A percentile compares a stretch with the other conserved stretches of the same genome.
Conservation (phyloP, 2,329 filamentous ascomycete genomes). For the Penicillium thymicola region DNA sequence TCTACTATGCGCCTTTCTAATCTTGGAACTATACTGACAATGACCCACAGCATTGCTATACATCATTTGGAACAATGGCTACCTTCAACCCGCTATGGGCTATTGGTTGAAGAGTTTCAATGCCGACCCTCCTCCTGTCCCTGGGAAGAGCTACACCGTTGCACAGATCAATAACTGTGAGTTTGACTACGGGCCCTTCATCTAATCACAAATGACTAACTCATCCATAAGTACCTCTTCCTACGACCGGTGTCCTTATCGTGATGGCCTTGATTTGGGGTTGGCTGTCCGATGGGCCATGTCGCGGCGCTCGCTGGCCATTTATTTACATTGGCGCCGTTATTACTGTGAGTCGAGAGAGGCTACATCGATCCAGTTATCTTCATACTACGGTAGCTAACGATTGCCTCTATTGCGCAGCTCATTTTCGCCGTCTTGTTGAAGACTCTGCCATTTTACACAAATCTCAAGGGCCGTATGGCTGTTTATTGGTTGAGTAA, state of each 20-base stretch:
- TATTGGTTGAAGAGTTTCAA: slow-evolving; percentile 46
- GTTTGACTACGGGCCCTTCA: slow-evolving; percentile 2
- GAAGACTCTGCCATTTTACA: slow-evolving; percentile 38
- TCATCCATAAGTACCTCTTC: slow-evolving; percentile 21
- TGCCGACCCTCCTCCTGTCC: slow-evolving; percentile 33
- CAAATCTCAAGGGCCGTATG: slow-evolving; percentile 35
- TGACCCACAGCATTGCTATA: slow-evolving; percentile 29
- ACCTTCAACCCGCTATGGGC: slow-evolving; percentile 37
- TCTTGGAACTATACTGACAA: neutral
- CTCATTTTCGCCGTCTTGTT: slow-evolving; percentile 33
- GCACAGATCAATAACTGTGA: slow-evolving; percentile 37
- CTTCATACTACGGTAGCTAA: neutral
- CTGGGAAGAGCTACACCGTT: slow-evolving; percentile 33
- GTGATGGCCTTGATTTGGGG: slow-evolving; percentile 36
- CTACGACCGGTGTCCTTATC: slow-evolving; percentile 37
- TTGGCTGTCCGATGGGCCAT: slow-evolving; percentile 38
- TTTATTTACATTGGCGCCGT: slow-evolving; percentile 41
- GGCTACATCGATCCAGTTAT: neutral
- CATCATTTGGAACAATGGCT: slow-evolving; percentile 42
- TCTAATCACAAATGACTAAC: neutral
- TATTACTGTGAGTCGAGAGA: slow-evolving; percentile 27
- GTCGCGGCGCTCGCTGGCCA: slow-evolving; percentile 36
- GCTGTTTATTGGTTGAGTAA: slow-evolving; percentile 40
- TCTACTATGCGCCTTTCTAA: neutral
- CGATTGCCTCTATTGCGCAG: slow-evolving; percentile 10